These are phyloP conservation scores for Meripilus lineatus DNA, from an alignment of 1,284 basidiomycete genomes.

Conservation along the genomic window DNA sequence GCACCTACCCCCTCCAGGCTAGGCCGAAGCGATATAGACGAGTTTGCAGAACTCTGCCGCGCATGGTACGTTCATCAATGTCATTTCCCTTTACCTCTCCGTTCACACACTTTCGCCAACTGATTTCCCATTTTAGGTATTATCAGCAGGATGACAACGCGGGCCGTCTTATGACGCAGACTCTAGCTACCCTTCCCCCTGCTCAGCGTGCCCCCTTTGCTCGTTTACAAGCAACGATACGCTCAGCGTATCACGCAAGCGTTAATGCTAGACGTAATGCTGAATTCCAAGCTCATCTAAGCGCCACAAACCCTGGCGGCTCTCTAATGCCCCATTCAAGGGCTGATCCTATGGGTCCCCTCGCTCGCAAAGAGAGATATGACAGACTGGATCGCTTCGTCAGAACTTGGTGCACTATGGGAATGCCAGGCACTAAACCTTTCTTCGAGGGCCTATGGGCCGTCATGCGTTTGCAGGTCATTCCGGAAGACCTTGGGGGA, in stretches of 20 bases:
- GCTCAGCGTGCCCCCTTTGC: constrained; percentile 74
- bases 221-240: constrained; percentile 70
- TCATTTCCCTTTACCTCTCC: not conserved
- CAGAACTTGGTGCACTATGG: constrained; percentile 70
- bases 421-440: constrained; percentile 76
- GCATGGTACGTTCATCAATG: constrained; percentile 50
- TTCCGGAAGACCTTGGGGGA: constrained; percentile 69
- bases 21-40: constrained; percentile 57
- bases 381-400: constrained; percentile 68
- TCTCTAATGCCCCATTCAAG: constrained; percentile 67
- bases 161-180: constrained; percentile 73
- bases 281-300: constrained; percentile 73
- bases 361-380: constrained; percentile 69
- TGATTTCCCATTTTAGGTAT: constrained; percentile 46
- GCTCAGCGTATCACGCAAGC: constrained; percentile 70
- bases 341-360: constrained; percentile 49
- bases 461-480: constrained; percentile 65
- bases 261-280: constrained; percentile 64
- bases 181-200: constrained; percentile 65
- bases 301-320: constrained; percentile 65
- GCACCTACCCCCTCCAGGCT: constrained; percentile 57
- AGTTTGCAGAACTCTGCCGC: constrained; percentile 67
- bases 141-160: constrained; percentile 72
- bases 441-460: constrained; percentile 78
- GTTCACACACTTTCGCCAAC: not conserved